Percentiles rank a stretch among this genome's conserved stretches.
phyloP scores from a whole-genome alignment of 176 grass and related monocot genomes.

The Avena atlantica region DNA sequence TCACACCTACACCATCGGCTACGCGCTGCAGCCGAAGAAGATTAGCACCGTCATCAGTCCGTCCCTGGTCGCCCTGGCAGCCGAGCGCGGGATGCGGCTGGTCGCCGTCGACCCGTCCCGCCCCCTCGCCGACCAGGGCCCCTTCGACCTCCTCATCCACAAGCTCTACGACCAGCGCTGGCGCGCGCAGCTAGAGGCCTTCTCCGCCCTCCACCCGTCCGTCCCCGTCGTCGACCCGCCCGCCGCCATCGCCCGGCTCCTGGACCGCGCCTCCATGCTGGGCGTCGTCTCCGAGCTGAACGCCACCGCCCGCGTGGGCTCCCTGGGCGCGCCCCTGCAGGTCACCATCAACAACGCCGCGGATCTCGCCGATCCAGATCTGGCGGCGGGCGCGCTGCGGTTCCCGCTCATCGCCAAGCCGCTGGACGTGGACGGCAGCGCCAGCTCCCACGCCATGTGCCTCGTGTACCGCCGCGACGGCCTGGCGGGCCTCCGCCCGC shows the following conservation, averaged over 20 bases:
- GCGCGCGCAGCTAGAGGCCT: constrained; percentile 64
- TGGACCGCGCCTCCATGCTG: neutral
- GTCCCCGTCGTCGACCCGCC: constrained; percentile 53
- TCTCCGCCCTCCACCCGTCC: constrained; percentile 49
- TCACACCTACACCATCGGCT: no score
- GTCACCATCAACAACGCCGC: constrained; percentile 23
- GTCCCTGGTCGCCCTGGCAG: constrained; percentile 52
- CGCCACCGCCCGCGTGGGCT: neutral
- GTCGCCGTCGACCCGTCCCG: constrained; percentile 49
- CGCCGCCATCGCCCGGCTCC: neutral
- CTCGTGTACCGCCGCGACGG: neutral
- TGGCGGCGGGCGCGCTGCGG: constrained; percentile 25
- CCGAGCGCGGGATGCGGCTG: constrained; percentile 53
- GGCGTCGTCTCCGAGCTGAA: constrained; percentile 48
- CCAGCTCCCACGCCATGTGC: constrained; percentile 1
- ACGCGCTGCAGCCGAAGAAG: constrained; percentile 57
- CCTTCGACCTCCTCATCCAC: constrained; percentile 72
- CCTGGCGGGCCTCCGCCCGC: constrained; percentile 33
- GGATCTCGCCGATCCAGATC: constrained; percentile 32
- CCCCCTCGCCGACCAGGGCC: constrained; percentile 64
- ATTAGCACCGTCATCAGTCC: constrained; percentile 62
- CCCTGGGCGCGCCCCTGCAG: neutral
- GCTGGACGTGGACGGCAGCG: constrained; percentile 12
- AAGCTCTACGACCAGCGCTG: constrained; percentile 59
- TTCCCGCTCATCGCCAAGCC: constrained; percentile 58